Evolutionary conservation across 768 basidiomycete species (phyloP), one percentile per base, ranked within the genome.

Genomic region (Stropharia rugosoannulata): DNA sequence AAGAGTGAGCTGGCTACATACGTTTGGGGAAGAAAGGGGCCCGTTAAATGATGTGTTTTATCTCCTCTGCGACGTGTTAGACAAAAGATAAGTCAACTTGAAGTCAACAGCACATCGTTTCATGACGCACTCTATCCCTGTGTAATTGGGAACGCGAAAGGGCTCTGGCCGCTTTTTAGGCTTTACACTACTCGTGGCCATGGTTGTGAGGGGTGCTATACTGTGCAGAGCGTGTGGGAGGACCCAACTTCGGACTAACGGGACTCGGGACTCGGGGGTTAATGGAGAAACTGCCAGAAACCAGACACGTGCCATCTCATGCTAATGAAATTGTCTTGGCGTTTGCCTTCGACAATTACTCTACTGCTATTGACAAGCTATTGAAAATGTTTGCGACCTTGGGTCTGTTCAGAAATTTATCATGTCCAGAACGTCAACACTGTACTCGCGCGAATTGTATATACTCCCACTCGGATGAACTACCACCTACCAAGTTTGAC

Each of bases 1-100:
- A 8, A 47, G 49, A 37, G 27, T 53, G 68, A 78, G 57, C 25
- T 27, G 12, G 45, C 45, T 10, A 46, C 45, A 22, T 64, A 87
- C 86, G 84, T 87, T 68, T 86, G 83, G 2, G 83, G 80, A 48
- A 82, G 67, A 67, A 88, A 84, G 4, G 85, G 76, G 39, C 85
- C 85, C 9, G 83, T 43, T 13, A 40, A 36, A 29, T 50, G 51
- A 38, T 53, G 46, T 35, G 16, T 53, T 44, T 58, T 38, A 39
- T 53, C 51, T 15, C 43, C 42, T 44, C 51, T 39, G 42, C 19
- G 38, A 15, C 22, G n/a, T n/a, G 39, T 32, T 15, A 11, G 32
- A n/a, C 22, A 40, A 51, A 48, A n/a, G 25, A 49, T 15, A n/a
- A 52, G 32, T 47, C 41, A 40, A 36, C 38, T 39, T 11, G 11